Conservation (phyloP, 352 stramenopile species). For the Phytophthora ramorum region DNA sequence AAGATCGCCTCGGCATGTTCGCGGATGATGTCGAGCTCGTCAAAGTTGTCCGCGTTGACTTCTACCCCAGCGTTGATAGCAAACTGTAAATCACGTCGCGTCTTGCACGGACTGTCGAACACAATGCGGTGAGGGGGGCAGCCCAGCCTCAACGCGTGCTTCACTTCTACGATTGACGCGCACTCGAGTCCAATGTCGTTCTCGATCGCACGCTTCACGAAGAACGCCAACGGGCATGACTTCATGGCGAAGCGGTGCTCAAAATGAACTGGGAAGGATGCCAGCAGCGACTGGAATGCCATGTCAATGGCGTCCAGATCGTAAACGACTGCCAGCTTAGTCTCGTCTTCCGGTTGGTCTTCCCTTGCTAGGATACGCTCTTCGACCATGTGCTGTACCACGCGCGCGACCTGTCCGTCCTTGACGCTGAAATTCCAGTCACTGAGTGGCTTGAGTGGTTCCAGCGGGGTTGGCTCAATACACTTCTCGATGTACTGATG, state of each 20-base stretch:
- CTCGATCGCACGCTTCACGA: slow-evolving; percentile 79
- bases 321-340: slow-evolving; percentile 81
- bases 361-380: slow-evolving; percentile 47
- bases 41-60: slow-evolving; percentile 93
- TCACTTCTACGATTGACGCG: slow-evolving; percentile 85
- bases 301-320: slow-evolving; percentile 89
- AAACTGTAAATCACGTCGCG: slow-evolving; percentile 84
- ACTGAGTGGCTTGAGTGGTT: slow-evolving; percentile 62
- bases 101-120: slow-evolving; percentile 95
- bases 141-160: slow-evolving; percentile 77
- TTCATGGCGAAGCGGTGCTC: slow-evolving; percentile 92
- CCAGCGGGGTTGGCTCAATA: slow-evolving; percentile 37
- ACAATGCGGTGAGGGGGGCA: slow-evolving; percentile 85
- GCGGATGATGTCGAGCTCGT: slow-evolving; percentile 88
- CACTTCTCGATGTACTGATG: slow-evolving; percentile 69
- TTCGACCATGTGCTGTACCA: slow-evolving; percentile 65
- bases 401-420: slow-evolving; percentile 59
- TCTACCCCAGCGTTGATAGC: slow-evolving; percentile 86
- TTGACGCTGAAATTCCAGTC: slow-evolving; percentile 84
- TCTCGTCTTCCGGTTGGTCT: slow-evolving; percentile 43
- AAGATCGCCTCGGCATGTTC: slow-evolving; percentile 90
- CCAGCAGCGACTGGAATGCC: slow-evolving; percentile 78
- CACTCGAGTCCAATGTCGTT: slow-evolving; percentile 84
- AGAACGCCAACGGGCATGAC: slow-evolving; percentile 89
- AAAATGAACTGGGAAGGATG: slow-evolving; percentile 87